Percentiles rank a stretch among this genome's conserved stretches.
Evolutionary conservation across 345 rosid genomes (phyloP).

Genomic region (Aethionema arabicum): DNA sequence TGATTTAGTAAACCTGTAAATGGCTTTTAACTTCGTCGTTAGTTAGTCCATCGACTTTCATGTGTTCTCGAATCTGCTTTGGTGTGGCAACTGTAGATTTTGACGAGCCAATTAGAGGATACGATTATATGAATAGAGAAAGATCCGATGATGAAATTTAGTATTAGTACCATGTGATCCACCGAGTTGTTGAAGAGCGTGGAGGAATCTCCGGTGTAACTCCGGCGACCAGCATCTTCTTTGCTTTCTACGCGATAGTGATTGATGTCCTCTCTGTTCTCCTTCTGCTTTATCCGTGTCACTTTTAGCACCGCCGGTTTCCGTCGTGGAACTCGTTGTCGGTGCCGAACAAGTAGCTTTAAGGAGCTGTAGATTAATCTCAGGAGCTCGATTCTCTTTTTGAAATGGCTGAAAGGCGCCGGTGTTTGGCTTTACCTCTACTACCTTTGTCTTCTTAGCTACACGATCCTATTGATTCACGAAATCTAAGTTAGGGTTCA

Average conservation of each 20-base stretch:
- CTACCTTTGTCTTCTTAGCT: slow-evolving; percentile 50
- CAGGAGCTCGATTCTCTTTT: slow-evolving; percentile 41
- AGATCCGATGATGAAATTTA: neutral
- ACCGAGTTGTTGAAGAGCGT: slow-evolving; percentile 91
- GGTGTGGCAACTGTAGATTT: slow-evolving; percentile 76
- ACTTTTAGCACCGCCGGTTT: slow-evolving; percentile 31
- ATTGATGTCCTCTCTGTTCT: neutral
- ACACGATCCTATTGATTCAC: slow-evolving; percentile 34
- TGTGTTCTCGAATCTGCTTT: slow-evolving; percentile 88
- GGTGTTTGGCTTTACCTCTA: slow-evolving; percentile 64
- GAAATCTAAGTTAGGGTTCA: neutral
- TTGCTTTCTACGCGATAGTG: slow-evolving; percentile 53
- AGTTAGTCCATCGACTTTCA: slow-evolving; percentile 94
- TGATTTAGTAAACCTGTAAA: slow-evolving; percentile 63
- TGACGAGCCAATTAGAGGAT: slow-evolving; percentile 7
- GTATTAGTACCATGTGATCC: slow-evolving; percentile 67
- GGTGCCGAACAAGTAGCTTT: slow-evolving; percentile 38
- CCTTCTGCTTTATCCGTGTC: slow-evolving; percentile 41
- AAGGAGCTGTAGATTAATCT: slow-evolving; percentile 33
- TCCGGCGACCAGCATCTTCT: slow-evolving; percentile 97
- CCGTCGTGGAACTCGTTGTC: slow-evolving; percentile 41
- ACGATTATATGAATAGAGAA: neutral
- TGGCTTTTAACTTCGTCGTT: slow-evolving; percentile 99
- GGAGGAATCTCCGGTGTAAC: slow-evolving; percentile 76
- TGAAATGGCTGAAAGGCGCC: slow-evolving; percentile 87